Evolutionary conservation across 768 basidiomycete genomes (phyloP).

Genomic region (Leccinum obscurum): DNA sequence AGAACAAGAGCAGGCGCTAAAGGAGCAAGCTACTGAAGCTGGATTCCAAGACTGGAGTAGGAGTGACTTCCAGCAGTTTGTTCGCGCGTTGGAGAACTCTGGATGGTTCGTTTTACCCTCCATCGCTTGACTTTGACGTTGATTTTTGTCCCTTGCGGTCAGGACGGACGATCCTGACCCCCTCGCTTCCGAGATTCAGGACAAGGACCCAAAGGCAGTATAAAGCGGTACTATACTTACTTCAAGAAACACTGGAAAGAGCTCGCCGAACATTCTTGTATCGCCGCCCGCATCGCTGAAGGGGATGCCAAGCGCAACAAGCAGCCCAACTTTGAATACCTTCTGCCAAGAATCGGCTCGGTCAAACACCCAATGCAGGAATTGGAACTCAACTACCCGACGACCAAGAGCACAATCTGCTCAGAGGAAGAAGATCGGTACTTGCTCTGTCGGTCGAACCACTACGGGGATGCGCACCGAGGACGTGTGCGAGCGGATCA

Average conservation of each 20-base stretch:
- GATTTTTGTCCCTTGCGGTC: neutral
- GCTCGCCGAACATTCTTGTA: conserved; percentile 68
- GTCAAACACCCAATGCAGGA: conserved; percentile 95
- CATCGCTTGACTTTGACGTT: neutral
- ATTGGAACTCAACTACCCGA: conserved; percentile 91
- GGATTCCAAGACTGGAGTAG: conserved; percentile 93
- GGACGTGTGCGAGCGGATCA: conserved; percentile 93
- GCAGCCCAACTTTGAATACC: conserved; percentile 73
- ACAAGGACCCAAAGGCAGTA: conserved; percentile 80
- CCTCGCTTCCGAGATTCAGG: conserved; percentile 81
- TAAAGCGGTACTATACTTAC: conserved; percentile 67
- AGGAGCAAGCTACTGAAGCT: conserved; percentile 71
- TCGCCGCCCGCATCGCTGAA: conserved; percentile 80
- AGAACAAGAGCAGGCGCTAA: conserved; percentile 81
- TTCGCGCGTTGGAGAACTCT: conserved; percentile 70
- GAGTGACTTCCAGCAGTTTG: conserved; percentile 90
- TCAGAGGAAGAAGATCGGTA: conserved; percentile 97
- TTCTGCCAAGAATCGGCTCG: conserved; percentile 82
- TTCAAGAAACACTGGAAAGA: conserved; percentile 92
- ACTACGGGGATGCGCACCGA: conserved; percentile 86
- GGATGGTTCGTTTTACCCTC: conserved; percentile 61
- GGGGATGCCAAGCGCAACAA: conserved; percentile 91
- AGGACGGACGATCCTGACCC: conserved; percentile 67
- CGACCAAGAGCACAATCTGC: conserved; percentile 95
- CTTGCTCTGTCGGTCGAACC: conserved; percentile 82